Percentiles rank a stretch among this genome's conserved stretches.
phyloP scores from a whole-genome alignment of 1,284 basidiomycete species.

The Malassezia pachydermatis region DNA sequence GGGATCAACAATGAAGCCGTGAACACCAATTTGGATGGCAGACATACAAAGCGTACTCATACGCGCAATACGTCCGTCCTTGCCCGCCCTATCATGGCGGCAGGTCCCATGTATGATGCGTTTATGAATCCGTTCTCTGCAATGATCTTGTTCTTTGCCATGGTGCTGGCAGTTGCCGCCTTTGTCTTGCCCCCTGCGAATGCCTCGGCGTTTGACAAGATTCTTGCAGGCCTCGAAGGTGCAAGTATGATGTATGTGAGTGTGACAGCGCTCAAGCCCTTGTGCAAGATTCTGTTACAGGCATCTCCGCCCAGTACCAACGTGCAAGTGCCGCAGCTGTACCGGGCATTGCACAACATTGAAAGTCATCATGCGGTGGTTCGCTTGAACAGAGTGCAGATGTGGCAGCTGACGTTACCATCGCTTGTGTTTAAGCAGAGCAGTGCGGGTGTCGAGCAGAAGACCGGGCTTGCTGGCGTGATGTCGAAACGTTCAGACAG shows the following conservation, averaged over 20 bases:
- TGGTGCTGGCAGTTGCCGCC: constrained; percentile 27
- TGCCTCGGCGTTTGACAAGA: constrained; percentile 44
- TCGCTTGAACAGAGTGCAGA: constrained; percentile 27
- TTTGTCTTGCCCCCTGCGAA: constrained; percentile 36
- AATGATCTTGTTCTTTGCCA: constrained; percentile 42
- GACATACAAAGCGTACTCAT: neutral
- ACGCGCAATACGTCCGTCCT: constrained; percentile 24
- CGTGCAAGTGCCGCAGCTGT: constrained; percentile 23
- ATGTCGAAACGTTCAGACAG: constrained; percentile 22
- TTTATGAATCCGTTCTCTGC: constrained; percentile 43
- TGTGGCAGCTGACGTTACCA: constrained; percentile 45
- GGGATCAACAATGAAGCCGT: constrained; percentile 34
- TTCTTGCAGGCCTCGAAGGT: constrained; percentile 40
- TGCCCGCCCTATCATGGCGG: constrained; percentile 24
- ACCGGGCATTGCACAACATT: constrained; percentile 22
- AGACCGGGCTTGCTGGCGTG: constrained; percentile 22
- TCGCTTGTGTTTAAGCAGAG: constrained; percentile 25
- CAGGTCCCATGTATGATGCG: constrained; percentile 22
- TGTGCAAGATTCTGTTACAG: constrained; percentile 42
- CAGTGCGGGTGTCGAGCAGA: constrained; percentile 16
- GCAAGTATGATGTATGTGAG: constrained; percentile 42
- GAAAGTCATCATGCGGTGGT: constrained; percentile 36
- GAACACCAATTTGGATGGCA: constrained; percentile 19
- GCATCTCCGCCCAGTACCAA: constrained; percentile 25
- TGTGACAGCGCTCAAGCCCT: constrained; percentile 33